phyloP scores from a whole-genome alignment of 768 basidiomycete species.

The Rhizopogon roseolus region DNA sequence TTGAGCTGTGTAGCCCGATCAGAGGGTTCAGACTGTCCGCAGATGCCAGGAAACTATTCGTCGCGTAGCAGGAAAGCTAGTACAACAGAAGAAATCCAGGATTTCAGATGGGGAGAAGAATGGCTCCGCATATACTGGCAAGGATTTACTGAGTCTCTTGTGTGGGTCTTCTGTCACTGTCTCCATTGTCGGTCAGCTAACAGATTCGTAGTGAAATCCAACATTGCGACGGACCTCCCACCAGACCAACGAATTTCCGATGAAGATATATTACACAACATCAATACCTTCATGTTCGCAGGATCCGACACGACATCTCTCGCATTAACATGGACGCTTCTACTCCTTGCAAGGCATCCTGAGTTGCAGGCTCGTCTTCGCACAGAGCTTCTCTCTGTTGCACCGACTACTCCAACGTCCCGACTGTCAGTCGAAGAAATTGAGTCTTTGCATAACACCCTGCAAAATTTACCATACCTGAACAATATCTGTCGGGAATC shows the following conservation, averaged over 20 bases:
- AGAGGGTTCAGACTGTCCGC: constrained; percentile 42
- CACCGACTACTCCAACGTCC: constrained; percentile 35
- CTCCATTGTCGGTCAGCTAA: constrained; percentile 6
- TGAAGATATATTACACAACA: constrained; percentile 78
- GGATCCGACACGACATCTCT: constrained; percentile 87
- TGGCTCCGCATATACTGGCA: constrained; percentile 51
- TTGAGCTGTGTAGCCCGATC: constrained; percentile 42
- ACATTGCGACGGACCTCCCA: constrained; percentile 64
- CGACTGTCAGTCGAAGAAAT: constrained; percentile 60
- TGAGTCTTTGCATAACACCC: constrained; percentile 47
- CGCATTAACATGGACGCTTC: constrained; percentile 80
- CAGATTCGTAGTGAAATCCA: constrained; percentile 66
- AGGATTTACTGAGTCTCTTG: constrained; percentile 74
- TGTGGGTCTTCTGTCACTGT: constrained; percentile 41
- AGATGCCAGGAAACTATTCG: constrained; percentile 59
- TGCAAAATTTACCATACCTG: constrained; percentile 65
- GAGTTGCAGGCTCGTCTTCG: constrained; percentile 68
- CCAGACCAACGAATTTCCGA: constrained; percentile 76
- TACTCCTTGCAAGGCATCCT: constrained; percentile 65
- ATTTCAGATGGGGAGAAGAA: constrained; percentile 54
- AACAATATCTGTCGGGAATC: constrained; percentile 75
- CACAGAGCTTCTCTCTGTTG: constrained; percentile 52
- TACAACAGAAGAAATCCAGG: constrained; percentile 76
- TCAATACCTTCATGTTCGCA: constrained; percentile 88
- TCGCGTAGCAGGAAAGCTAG: constrained; percentile 66